These are phyloP conservation scores for Chlamydomonas eustigma DNA, from an alignment of 139 green algal genomes.

Conservation along the genomic window DNA sequence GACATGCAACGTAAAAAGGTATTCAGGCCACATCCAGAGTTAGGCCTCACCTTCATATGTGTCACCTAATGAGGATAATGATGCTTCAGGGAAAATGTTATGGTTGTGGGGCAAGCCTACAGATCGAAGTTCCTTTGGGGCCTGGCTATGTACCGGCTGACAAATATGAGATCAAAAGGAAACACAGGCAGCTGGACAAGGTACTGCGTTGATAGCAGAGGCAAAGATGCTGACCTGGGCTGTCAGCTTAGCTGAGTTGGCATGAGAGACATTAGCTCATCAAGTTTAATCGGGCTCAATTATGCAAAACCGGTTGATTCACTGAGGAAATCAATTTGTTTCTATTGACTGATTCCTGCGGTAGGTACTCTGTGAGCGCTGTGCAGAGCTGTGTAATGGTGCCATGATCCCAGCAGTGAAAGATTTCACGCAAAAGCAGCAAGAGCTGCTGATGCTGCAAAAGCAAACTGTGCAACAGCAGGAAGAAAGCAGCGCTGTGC, in stretches of 20 bases:
- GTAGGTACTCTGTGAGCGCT: conserved; percentile 68
- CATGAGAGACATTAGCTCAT: background rate
- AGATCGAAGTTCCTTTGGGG: conserved; percentile 37
- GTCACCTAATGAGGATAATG: too few relatives aligned
- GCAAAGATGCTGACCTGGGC: background rate
- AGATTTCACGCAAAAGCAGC: conserved; percentile 39
- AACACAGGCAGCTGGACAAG: conserved; percentile 65
- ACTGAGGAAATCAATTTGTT: background rate
- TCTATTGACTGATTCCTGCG: too few relatives aligned
- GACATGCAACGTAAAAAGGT: conserved; percentile 14
- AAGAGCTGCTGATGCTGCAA: conserved; percentile 8
- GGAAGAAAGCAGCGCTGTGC: background rate
- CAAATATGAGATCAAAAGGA: conserved; percentile 45
- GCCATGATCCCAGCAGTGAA: conserved; percentile 77
- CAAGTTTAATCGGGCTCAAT: background rate
- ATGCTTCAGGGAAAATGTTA: conserved; percentile 64
- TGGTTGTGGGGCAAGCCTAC: conserved; percentile 70
- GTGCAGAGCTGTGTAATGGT: conserved; percentile 74
- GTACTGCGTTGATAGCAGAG: conserved; percentile 19
- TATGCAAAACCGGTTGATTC: background rate
- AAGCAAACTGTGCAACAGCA: background rate
- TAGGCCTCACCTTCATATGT: too few relatives aligned
- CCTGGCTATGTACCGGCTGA: conserved; percentile 64
- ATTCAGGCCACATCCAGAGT: too few relatives aligned
- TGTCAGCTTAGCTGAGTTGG: background rate